Evolutionary conservation across 345 rosid species (phyloP).

Genomic region (Citrus cavaleriei): DNA sequence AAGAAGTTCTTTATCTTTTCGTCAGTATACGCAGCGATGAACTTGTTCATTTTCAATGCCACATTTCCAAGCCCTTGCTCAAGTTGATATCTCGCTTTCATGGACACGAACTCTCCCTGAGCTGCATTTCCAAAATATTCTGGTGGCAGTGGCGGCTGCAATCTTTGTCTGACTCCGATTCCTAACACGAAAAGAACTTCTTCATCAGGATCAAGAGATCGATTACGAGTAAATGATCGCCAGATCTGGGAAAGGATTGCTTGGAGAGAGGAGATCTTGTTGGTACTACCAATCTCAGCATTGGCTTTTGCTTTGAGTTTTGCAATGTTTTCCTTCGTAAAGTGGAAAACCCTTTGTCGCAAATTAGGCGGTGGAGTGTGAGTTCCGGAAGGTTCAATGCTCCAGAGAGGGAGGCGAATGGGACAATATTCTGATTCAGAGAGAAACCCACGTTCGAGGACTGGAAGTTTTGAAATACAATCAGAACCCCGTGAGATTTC

Average conservation of each 20-base stretch:
- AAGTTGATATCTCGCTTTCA: constrained; percentile 5
- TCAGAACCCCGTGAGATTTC: constrained; percentile 21
- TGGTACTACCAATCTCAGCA: background rate
- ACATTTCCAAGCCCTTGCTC: too few species aligned
- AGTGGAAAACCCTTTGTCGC: constrained; percentile 25
- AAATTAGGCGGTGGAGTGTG: too few species aligned
- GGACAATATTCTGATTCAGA: too few species aligned
- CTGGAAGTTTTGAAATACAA: constrained; percentile 9
- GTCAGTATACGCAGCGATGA: too few species aligned
- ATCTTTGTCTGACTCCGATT: too few species aligned
- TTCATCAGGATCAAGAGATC: background rate
- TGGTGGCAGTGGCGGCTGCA: too few species aligned
- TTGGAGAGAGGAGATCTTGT: constrained; percentile 25
- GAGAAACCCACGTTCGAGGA: background rate
- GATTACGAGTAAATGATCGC: background rate
- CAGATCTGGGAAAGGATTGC: constrained; percentile 23
- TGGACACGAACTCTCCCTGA: background rate
- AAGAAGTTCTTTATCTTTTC: too few species aligned
- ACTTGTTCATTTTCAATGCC: too few species aligned
- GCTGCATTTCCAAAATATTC: constrained; percentile 21
- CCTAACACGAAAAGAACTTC: background rate
- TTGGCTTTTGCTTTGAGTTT: constrained; percentile 39
- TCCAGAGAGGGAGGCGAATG: constrained; percentile 20
- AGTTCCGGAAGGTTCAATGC: too few species aligned
- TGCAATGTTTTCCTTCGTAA: constrained; percentile 15